Evolutionary conservation across 2,329 filamentous ascomycete genomes (phyloP), one percentile per base, ranked within the genome.

Genomic region (Colletotrichum horii): DNA sequence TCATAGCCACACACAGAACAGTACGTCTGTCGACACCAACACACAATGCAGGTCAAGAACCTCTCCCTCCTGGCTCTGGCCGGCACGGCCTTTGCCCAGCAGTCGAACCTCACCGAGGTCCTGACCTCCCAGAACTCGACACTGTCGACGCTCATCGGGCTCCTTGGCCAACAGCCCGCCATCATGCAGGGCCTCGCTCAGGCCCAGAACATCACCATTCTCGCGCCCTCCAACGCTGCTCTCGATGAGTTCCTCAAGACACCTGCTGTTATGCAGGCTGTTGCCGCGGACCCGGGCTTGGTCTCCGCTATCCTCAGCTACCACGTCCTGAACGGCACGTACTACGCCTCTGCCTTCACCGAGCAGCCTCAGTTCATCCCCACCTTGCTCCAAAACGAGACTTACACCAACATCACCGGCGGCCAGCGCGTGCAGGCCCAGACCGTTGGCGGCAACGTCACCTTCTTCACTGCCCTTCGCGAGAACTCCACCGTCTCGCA

Each of bases 371-470:
- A 80, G 4, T 85, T 87, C 58, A 78, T 87, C 32, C 82, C 82
- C 6, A 87, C 86, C 1, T 69, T 89, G 9, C 83, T 93, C 70
- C 88, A 83, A 22, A 87, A 91, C 77, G 66, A 84, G 26, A 83
- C 85, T 0, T 93, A 89, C 80, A 85, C 88, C 77, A 92, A 92
- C 72, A 87, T 93, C 14, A 91, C 90, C 4, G 89, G 88, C 38
- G 91, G 91, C 3, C 92, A 93, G 80, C 85, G 89, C 12, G 87
- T 93, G 6, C 84, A 90, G 75, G 85, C 85, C 6, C 78, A 84
- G n/a, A 76, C 79, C 4, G 71, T 82, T 7, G 85, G 87, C 58
- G 83, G 84, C 34, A 85, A 85, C 8, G 87, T 89, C 3, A 84
- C 85, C 1, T 86, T 92, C 80, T 87, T 86, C 81, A 90, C 88